These are phyloP conservation scores for Ophiocordyceps camponoti-saundersi DNA, from an alignment of 2,329 filamentous ascomycete species.

Conservation along the genomic window DNA sequence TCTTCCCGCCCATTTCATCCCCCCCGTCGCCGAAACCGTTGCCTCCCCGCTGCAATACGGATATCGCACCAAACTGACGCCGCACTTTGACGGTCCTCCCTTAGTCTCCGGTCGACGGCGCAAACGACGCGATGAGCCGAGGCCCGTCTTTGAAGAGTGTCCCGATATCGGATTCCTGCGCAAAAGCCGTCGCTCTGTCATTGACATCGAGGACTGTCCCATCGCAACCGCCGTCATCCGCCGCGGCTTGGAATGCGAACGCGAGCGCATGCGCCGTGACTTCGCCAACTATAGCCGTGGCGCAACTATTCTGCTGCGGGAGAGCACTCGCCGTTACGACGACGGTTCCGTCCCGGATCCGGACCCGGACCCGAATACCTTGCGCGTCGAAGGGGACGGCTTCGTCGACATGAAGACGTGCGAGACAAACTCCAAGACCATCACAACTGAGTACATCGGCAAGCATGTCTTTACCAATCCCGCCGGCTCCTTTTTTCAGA, in stretches of 20 bases:
- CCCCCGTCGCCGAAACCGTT: slow-evolving; percentile 66
- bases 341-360: slow-evolving; percentile 22
- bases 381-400: slow-evolving; percentile 31
- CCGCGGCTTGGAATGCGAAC: slow-evolving; percentile 60
- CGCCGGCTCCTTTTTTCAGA: slow-evolving; percentile 94
- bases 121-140: slow-evolving; percentile 28
- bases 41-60: slow-evolving; percentile 80
- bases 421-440: slow-evolving; percentile 71
- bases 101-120: slow-evolving; percentile 24
- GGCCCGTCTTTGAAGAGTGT: slow-evolving; percentile 35
- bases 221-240: slow-evolving; percentile 81
- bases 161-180: slow-evolving; percentile 82
- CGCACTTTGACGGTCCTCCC: slow-evolving; percentile 76
- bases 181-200: slow-evolving; percentile 61
- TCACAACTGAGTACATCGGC: slow-evolving; percentile 75
- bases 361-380: slow-evolving; percentile 15
- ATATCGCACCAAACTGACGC: slow-evolving; percentile 92
- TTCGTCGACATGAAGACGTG: slow-evolving; percentile 72
- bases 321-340: slow-evolving; percentile 55
- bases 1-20: slow-evolving; percentile 57
- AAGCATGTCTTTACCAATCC: slow-evolving; percentile 76
- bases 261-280: slow-evolving; percentile 56
- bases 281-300: slow-evolving; percentile 59
- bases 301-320: slow-evolving; percentile 76
- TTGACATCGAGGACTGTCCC: slow-evolving; percentile 96